phyloP scores from a whole-genome alignment of 2,329 filamentous ascomycete genomes.

The Scortechinia acanthostroma region DNA sequence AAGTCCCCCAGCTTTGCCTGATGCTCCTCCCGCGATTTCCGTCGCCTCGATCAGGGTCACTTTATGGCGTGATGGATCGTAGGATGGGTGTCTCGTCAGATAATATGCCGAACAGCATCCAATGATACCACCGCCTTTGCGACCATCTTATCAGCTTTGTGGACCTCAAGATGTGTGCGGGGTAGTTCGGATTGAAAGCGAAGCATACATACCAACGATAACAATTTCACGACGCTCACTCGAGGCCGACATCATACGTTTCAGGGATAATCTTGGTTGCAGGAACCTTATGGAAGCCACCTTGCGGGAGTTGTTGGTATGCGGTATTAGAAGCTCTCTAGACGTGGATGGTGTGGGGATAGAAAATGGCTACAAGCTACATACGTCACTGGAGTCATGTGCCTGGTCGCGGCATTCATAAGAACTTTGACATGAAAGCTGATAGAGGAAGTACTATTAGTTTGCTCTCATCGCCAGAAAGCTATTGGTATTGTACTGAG shows the following conservation, averaged over 20 bases:
- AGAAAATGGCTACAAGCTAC: too few relatives aligned
- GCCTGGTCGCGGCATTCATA: too few relatives aligned
- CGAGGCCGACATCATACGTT: neutral
- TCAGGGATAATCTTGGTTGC: neutral
- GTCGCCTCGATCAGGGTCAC: conserved; percentile 84
- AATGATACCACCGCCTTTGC: conserved; percentile 79
- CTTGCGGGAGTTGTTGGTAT: neutral
- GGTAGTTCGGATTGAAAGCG: neutral
- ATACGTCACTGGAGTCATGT: too few relatives aligned
- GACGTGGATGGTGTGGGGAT: too few relatives aligned
- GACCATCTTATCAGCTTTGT: neutral
- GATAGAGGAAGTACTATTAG: too few relatives aligned
- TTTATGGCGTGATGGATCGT: conserved; percentile 65
- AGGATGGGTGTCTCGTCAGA: conserved; percentile 77
- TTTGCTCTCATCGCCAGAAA: too few relatives aligned
- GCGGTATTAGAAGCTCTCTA: too few relatives aligned
- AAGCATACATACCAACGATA: neutral
- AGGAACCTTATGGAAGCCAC: neutral
- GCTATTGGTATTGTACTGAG: too few relatives aligned
- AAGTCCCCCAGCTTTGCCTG: conserved; percentile 87
- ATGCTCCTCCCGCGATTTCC: conserved; percentile 80
- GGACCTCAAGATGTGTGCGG: neutral
- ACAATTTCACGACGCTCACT: conserved; percentile 1
- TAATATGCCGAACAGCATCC: conserved; percentile 88
- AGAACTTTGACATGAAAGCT: too few relatives aligned